Evolutionary conservation across 352 stramenopile genomes (phyloP), one percentile per base, ranked within the genome.

Genomic region (Phytophthora pisi): DNA sequence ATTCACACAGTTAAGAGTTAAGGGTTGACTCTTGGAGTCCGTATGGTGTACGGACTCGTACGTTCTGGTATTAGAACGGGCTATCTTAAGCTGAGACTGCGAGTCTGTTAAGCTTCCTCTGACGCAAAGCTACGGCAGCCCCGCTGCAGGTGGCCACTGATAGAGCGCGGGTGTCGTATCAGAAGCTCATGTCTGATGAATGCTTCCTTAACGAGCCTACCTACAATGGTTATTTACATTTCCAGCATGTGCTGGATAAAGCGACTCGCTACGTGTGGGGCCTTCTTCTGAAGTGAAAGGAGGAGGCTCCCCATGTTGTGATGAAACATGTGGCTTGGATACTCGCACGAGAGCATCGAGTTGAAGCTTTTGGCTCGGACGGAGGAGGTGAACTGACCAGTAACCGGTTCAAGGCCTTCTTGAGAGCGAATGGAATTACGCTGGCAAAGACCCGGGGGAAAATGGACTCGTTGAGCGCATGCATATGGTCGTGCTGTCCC

Each of bases 271-370:
- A 53, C 24, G 47, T 38, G 18, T 53, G 47, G 47, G 51, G 51
- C 7, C 24, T 58, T 58, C 51, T 58, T 4, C 34, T 58, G 34
- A 58, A 58, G 20, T 0, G n/a, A 30, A 58, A 58, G 20, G 34
- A 58, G 51, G 51, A 58, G 20, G 20, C 31, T 49, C 10, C 15
- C 3, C 8, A 46, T 20, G 51, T 58, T 6, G 51, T 58, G 11
- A 58, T 58, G 34, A 49, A 58, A 43, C 51, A 49, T 20, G 28
- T 58, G 34, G 34, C 43, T 18, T 58, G 51, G 51, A 58, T 58
- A 28, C 51, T 58, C 34, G 34, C 30, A 31, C 51, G 31, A 10
- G 28, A 31, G 5, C 34, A 49, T 58, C 20, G 34, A 11, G 34
- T 58, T 46, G 51, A 31, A 23, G 51, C 51, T 15, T 58, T 49